phyloP scores from a whole-genome alignment of 805 yeast species.

The Sugiyamaella floridensis region DNA sequence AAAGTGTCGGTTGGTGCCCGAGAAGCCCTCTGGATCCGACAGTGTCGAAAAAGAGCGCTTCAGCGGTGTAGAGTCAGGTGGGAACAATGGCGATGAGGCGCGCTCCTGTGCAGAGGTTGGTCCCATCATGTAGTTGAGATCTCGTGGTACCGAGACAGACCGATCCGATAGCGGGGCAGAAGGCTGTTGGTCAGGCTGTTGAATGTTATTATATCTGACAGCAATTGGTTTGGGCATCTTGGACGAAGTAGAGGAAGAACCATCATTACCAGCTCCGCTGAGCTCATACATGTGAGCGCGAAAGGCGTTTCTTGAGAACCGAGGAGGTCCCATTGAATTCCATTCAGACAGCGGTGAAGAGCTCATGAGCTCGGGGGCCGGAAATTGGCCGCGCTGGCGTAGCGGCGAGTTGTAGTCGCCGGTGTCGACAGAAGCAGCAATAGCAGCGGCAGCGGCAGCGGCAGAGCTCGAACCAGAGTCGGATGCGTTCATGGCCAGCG shows the following conservation, averaged over 20 bases:
- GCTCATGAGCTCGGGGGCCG: not conserved
- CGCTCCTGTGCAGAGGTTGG: not conserved
- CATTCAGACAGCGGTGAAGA: not conserved
- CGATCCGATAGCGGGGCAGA: not conserved
- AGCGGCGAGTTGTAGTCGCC: not conserved
- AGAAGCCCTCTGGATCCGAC: constrained; percentile 6
- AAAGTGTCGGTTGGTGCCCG: not conserved
- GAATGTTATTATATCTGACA: not conserved
- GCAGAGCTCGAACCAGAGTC: not conserved
- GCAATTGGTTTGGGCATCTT: not conserved
- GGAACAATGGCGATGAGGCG: not conserved
- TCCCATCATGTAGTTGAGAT: not conserved
- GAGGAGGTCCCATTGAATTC: not conserved
- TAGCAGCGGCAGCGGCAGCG: not conserved
- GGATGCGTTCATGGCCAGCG: not conserved
- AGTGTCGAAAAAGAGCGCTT: constrained; percentile 6
- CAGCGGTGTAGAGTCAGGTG: not conserved
- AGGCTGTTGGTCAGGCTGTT: too few relatives aligned
- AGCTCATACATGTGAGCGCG: not conserved
- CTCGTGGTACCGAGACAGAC: not conserved
- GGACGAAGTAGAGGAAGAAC: not conserved
- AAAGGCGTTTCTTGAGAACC: not conserved
- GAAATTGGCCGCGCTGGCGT: not conserved
- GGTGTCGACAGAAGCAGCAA: not conserved
- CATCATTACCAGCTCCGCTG: not conserved